A percentile compares a stretch with the other conserved stretches of the same genome.
Conservation (phyloP, 805 yeast genomes). For the Cyberlindnera galapagoensis region DNA sequence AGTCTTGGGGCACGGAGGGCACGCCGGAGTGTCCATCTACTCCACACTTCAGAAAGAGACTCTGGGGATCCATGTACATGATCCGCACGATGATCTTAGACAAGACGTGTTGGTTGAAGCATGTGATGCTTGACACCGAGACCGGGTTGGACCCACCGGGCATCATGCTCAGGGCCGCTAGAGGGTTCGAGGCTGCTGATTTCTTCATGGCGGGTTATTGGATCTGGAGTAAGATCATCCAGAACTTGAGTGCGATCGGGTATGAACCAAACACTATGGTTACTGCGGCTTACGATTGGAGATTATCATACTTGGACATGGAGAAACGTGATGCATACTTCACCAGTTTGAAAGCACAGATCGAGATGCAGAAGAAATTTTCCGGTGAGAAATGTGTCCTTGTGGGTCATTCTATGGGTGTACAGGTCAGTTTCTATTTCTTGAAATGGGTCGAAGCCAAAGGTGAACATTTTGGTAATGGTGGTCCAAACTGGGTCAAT, state of each 20-base stretch:
- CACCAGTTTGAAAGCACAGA: slow-evolving; percentile 61
- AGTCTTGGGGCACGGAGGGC: slow-evolving; percentile 82
- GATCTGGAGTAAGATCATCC: slow-evolving; percentile 97
- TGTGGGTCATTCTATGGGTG: slow-evolving; percentile 94
- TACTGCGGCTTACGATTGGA: slow-evolving; percentile 95
- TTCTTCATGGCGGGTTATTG: slow-evolving; percentile 96
- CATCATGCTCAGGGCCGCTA: slow-evolving; percentile 79
- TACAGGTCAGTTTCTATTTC: slow-evolving; percentile 83
- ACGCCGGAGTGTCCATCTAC: slow-evolving; percentile 76
- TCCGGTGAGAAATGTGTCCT: slow-evolving; percentile 67
- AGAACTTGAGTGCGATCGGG: slow-evolving; percentile 89
- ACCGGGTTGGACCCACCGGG: slow-evolving; percentile 93
- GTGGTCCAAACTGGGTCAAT: slow-evolving; percentile 87
- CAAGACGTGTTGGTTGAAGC: slow-evolving; percentile 90
- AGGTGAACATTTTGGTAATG: slow-evolving; percentile 78
- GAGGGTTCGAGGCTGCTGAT: slow-evolving; percentile 95
- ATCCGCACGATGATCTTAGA: slow-evolving; percentile 85
- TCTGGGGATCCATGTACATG: slow-evolving; percentile 98
- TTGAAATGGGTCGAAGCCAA: slow-evolving; percentile 95
- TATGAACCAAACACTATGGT: slow-evolving; percentile 88
- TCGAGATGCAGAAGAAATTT: slow-evolving; percentile 51
- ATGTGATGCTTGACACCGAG: slow-evolving; percentile 78
- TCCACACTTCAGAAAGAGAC: slow-evolving; percentile 79
- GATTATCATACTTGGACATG: slow-evolving; percentile 81
- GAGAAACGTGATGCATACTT: slow-evolving; percentile 87